These are phyloP conservation scores for Boletus rubroflammeus DNA, from an alignment of 768 basidiomycete species.

Conservation along the genomic window DNA sequence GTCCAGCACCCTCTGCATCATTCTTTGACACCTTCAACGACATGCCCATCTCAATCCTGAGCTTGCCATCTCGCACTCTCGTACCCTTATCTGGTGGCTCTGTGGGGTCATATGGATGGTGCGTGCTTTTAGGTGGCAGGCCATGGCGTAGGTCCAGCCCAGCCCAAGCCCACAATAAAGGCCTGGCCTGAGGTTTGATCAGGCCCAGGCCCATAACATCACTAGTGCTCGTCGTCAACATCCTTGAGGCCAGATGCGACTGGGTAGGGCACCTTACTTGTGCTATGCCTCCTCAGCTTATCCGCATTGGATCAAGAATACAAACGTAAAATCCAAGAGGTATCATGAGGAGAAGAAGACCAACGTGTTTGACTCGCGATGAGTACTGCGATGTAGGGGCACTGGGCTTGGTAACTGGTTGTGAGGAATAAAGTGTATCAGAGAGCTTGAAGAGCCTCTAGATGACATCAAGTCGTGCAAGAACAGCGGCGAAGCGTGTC, in stretches of 20 bases:
- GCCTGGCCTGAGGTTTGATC: neutral
- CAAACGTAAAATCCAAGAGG: neutral
- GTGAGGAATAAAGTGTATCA: neutral
- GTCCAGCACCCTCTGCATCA: neutral
- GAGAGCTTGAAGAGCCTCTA: neutral
- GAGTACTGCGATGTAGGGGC: neutral
- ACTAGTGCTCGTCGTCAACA: neutral
- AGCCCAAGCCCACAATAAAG: neutral
- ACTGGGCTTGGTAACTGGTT: neutral
- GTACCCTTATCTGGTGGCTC: neutral
- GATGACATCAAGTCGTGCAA: neutral
- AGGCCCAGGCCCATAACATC: neutral
- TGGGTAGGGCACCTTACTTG: neutral
- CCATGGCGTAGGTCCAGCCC: neutral
- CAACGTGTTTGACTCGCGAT: neutral
- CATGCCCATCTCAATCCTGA: neutral
- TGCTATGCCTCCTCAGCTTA: neutral
- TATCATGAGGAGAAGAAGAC: neutral
- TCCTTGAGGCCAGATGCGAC: neutral
- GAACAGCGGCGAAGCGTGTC: neutral
- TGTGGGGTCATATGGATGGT: neutral
- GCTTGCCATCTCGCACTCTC: neutral
- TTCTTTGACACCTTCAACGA: neutral
- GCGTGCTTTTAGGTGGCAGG: neutral
- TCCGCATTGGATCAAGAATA: neutral